These are phyloP conservation scores for Fusarium fujikuroi DNA, from an alignment of 2,329 filamentous ascomycete species.

Conservation along the genomic window DNA sequence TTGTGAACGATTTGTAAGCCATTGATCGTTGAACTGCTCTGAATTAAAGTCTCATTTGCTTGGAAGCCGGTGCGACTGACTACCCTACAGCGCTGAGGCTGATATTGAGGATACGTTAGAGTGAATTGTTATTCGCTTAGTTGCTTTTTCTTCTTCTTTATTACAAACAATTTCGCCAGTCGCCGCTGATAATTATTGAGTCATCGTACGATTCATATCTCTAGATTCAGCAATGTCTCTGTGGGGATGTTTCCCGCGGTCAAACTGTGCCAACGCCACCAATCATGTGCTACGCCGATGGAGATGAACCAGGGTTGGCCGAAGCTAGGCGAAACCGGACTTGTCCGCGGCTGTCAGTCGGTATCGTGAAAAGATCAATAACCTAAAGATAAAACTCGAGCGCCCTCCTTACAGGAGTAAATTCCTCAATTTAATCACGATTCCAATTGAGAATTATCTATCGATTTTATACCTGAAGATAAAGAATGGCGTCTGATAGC, in stretches of 20 bases:
- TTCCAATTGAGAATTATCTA: accelerated
- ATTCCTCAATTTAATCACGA: not conserved
- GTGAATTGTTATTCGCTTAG: too few species aligned
- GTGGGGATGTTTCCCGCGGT: not conserved
- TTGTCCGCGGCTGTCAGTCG: not conserved
- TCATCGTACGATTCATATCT: not conserved
- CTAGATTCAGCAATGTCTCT: not conserved
- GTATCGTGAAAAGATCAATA: not conserved
- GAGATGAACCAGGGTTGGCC: not conserved
- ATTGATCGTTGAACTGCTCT: not conserved
- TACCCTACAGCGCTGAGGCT: not conserved
- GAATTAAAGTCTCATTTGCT: not conserved
- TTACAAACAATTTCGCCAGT: not conserved
- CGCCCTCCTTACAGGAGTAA: accelerated
- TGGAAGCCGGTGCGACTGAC: not conserved
- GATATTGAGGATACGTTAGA: not conserved
- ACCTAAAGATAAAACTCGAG: too few species aligned
- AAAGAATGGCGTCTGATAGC: not conserved
- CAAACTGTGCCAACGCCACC: not conserved
- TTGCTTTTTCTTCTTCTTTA: not conserved
- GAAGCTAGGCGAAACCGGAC: not conserved
- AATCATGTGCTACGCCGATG: not conserved
- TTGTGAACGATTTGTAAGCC: not conserved
- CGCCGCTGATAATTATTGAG: not conserved
- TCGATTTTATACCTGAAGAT: accelerated